phyloP scores from a whole-genome alignment of 192 early-diverging fungal genomes.

The Coemansia sp. region DNA sequence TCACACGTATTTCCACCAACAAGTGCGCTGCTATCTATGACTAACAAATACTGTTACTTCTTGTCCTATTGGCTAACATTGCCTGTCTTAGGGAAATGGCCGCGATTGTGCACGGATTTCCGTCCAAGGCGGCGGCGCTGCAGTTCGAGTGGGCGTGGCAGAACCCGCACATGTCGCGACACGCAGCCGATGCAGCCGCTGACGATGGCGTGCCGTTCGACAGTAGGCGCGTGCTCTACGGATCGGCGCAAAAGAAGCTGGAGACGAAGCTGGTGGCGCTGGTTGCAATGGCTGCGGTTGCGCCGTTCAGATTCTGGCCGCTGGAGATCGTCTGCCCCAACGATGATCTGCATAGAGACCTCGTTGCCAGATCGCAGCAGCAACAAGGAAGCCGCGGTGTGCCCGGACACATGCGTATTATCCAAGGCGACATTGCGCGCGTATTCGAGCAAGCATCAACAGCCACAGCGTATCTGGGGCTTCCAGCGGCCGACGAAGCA shows the following conservation, averaged over 20 bases:
- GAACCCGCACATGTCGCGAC: slow-evolving; percentile 47
- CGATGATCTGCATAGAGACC: slow-evolving; percentile 13
- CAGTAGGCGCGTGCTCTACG: slow-evolving; percentile 33
- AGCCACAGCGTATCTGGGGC: slow-evolving; percentile 24
- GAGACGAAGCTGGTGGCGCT: slow-evolving; percentile 43
- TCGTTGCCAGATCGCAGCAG: slow-evolving; percentile 11
- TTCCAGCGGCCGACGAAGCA: slow-evolving; percentile 28
- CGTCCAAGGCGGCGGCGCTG: slow-evolving; percentile 44
- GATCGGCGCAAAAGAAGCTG: slow-evolving; percentile 35
- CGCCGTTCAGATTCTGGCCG: slow-evolving; percentile 48
- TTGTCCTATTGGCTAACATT: background rate
- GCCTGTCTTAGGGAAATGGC: slow-evolving; percentile 42
- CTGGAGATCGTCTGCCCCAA: slow-evolving; percentile 30
- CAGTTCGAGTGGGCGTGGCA: slow-evolving; percentile 58
- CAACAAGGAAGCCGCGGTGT: background rate
- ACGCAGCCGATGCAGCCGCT: slow-evolving; percentile 16
- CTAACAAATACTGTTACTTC: background rate
- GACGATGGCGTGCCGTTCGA: slow-evolving; percentile 18
- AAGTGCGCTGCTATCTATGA: too few species aligned
- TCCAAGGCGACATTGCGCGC: slow-evolving; percentile 13
- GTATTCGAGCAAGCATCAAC: slow-evolving; percentile 19
- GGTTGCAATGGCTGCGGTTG: slow-evolving; percentile 30
- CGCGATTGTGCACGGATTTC: slow-evolving; percentile 47
- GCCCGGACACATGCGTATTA: slow-evolving; percentile 17
- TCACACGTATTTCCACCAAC: too few species aligned